Conservation (phyloP, 1,139 yeast species). For the Kodamaea fungicola region DNA sequence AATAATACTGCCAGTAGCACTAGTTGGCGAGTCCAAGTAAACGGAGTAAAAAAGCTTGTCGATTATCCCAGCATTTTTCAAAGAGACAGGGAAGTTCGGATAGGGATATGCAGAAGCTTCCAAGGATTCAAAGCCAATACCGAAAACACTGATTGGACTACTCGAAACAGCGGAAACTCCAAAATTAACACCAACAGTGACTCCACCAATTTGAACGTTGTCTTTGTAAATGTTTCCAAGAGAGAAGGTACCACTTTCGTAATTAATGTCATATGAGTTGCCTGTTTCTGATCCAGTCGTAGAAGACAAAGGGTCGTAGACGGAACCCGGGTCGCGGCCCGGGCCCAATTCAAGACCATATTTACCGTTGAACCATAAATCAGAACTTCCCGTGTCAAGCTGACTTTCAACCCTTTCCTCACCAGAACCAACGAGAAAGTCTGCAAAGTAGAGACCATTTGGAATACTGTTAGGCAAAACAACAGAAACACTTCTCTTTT, state of each 20-base stretch:
- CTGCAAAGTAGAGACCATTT: not conserved
- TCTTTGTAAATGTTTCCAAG: slow-evolving; percentile 8
- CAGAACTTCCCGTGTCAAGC: slow-evolving; percentile 21
- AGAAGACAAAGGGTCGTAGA: slow-evolving; percentile 6
- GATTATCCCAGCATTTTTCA: slow-evolving; percentile 17
- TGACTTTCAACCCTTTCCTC: slow-evolving; percentile 10
- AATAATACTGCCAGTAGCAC: slow-evolving; percentile 14
- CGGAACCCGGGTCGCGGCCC: slow-evolving; percentile 6
- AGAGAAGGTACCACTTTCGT: slow-evolving; percentile 11
- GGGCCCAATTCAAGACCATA: too few relatives aligned
- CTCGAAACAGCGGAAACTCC: slow-evolving; percentile 11
- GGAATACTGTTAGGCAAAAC: not conserved
- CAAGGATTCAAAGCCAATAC: slow-evolving; percentile 12
- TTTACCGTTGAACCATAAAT: slow-evolving; percentile 15
- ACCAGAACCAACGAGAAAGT: slow-evolving; percentile 10
- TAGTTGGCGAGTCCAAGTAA: slow-evolving; percentile 13
- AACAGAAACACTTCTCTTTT: not conserved
- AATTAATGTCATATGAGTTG: slow-evolving; percentile 8
- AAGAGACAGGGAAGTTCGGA: slow-evolving; percentile 17
- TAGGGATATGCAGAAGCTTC: slow-evolving; percentile 13
- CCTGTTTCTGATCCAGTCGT: slow-evolving; percentile 5
- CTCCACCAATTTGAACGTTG: slow-evolving; percentile 4
- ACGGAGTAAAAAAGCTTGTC: slow-evolving; percentile 17
- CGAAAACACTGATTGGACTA: slow-evolving; percentile 14
- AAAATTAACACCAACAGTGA: slow-evolving; percentile 13